A percentile compares a stretch with the other conserved stretches of the same genome.
phyloP scores from a whole-genome alignment of 108 stramenopile species.

The Nitzschia sp. region DNA sequence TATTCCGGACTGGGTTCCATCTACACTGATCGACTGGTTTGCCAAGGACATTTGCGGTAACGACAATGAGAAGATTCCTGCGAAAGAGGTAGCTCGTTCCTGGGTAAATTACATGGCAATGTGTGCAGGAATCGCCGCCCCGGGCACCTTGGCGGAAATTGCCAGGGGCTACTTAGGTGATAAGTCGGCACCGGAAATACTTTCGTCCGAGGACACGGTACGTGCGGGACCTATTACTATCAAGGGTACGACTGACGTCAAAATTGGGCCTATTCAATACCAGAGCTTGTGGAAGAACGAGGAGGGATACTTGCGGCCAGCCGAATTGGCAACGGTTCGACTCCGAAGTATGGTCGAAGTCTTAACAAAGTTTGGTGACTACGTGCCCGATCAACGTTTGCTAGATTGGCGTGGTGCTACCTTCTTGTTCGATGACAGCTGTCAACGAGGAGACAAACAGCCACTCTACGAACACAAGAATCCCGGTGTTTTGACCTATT shows the following conservation, averaged over 20 bases:
- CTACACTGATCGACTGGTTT: slow-evolving; percentile 35
- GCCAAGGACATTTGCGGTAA: slow-evolving; percentile 14
- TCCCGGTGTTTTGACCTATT: slow-evolving; percentile 65
- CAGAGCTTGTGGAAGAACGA: slow-evolving; percentile 48
- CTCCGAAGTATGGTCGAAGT: slow-evolving; percentile 72
- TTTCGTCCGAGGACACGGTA: slow-evolving; percentile 57
- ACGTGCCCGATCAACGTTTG: slow-evolving; percentile 48
- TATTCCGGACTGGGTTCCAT: slow-evolving; percentile 44
- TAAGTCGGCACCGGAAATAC: slow-evolving; percentile 58
- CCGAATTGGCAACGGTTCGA: slow-evolving; percentile 74
- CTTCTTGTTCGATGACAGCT: slow-evolving; percentile 51
- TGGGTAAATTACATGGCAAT: slow-evolving; percentile 83
- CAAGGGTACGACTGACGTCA: slow-evolving; percentile 32
- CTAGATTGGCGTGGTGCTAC: slow-evolving; percentile 65
- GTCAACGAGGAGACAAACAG: slow-evolving; percentile 9
- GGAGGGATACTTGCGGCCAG: slow-evolving; percentile 68
- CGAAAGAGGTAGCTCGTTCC: slow-evolving; percentile 39
- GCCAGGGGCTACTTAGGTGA: slow-evolving; percentile 74
- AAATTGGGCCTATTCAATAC: slow-evolving; percentile 41
- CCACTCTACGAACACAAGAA: slow-evolving; percentile 53
- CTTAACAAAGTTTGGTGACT: slow-evolving; percentile 57
- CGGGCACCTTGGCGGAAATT: slow-evolving; percentile 67
- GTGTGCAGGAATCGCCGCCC: slow-evolving; percentile 76
- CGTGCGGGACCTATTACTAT: slow-evolving; percentile 33
- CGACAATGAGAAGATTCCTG: slow-evolving; percentile 10